phyloP scores from a whole-genome alignment of 768 basidiomycete genomes.

The Tricholoma matsutake region DNA sequence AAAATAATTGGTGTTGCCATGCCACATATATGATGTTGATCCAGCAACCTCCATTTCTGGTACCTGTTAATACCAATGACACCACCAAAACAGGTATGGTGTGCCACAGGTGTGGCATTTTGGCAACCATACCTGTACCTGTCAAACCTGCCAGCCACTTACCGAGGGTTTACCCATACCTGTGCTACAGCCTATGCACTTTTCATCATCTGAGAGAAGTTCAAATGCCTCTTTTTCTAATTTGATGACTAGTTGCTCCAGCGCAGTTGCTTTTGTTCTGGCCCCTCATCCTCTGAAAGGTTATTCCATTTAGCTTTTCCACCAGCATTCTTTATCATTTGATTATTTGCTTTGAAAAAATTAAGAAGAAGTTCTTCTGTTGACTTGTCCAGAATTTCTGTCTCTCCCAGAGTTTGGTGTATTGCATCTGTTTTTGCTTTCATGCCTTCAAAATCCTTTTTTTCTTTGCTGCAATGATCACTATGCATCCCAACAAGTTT shows the following conservation, averaged over 20 bases:
- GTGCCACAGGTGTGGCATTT: no score
- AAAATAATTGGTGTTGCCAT: no score
- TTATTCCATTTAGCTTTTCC: conserved; percentile 13
- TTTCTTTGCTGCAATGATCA: conserved; percentile 26
- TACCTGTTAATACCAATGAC: no score
- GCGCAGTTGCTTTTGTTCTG: conserved; percentile 12
- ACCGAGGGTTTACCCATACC: no score
- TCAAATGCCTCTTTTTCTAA: conserved; percentile 1
- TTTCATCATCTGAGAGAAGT: conserved; percentile 13
- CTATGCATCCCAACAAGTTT: conserved; percentile 17
- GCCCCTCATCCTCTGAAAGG: conserved; percentile 7
- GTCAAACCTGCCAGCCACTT: no score
- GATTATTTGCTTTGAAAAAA: conserved; percentile 6
- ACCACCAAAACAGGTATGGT: no score
- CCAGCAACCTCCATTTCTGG: no score
- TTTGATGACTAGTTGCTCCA: conserved; percentile 4
- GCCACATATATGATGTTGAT: no score
- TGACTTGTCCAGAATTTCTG: neutral
- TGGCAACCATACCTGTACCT: no score
- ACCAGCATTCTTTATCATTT: conserved; percentile 14
- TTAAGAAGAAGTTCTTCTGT: conserved; percentile 7
- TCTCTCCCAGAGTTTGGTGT: no score
- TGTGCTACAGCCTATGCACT: no score
- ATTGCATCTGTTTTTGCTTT: conserved; percentile 18
- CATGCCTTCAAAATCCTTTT: conserved; percentile 21